These are phyloP conservation scores for Chenopodium album DNA, from an alignment of 148 eudicot genomes.

Conservation along the genomic window DNA sequence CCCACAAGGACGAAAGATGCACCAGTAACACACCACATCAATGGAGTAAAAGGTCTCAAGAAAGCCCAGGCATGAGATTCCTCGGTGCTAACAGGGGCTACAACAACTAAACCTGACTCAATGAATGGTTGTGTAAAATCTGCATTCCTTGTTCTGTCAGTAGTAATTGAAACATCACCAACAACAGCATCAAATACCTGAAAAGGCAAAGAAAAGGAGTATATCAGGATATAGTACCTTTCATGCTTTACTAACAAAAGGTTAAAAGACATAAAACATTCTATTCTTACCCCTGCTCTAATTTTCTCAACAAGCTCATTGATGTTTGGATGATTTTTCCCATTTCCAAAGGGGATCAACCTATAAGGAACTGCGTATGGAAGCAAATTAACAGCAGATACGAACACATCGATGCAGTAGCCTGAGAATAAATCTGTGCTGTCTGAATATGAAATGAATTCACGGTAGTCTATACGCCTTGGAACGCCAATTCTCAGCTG, in stretches of 20 bases:
- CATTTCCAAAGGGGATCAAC: slow-evolving; percentile 61
- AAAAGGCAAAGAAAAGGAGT: neutral
- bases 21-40: slow-evolving; percentile 57
- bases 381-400: slow-evolving; percentile 56
- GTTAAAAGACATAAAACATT: neutral
- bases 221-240: neutral
- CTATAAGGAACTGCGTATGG: slow-evolving; percentile 73
- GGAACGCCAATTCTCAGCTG: slow-evolving; percentile 70
- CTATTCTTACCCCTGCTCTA: slow-evolving; percentile 55
- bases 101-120: slow-evolving; percentile 69
- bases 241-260: neutral
- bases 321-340: slow-evolving; percentile 50
- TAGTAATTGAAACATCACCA: slow-evolving; percentile 65
- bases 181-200: slow-evolving; percentile 63
- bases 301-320: slow-evolving; percentile 48
- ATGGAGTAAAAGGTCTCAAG: slow-evolving; percentile 53
- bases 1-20: slow-evolving; percentile 54
- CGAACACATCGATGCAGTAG: slow-evolving; percentile 73
- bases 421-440: slow-evolving; percentile 48
- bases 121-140: slow-evolving; percentile 69
- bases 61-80: slow-evolving; percentile 64
- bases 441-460: slow-evolving; percentile 42
- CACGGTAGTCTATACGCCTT: slow-evolving; percentile 53
- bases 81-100: slow-evolving; percentile 41
- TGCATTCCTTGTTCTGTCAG: slow-evolving; percentile 50